Base-by-base conservation (phyloP, 2,329 filamentous ascomycete genomes). In the Coleophoma cylindrospora region DNA sequence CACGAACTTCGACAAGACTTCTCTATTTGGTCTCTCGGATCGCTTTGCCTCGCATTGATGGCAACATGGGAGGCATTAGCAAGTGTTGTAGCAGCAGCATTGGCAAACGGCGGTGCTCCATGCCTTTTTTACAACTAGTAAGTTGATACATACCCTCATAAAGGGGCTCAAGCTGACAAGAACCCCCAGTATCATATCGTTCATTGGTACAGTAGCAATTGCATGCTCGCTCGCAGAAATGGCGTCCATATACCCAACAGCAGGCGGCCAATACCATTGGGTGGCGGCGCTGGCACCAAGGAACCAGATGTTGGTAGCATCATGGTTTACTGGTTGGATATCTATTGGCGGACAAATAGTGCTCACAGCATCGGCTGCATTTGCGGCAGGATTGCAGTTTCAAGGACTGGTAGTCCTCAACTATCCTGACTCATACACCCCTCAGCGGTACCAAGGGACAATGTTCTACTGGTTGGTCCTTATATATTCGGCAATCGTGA, bases 191-290 rank as follows among this genome's bases (percentile, higher is more conserved):
- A 60, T 75, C 3, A 63, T 73, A 3, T 67, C 71, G 0, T 68
- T 74, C 32, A 40, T 72, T 9, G 70, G 69, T 15, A 68, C 69
- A 0, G 52, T 72, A 13, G 66, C 67, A 36, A 61, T 72, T 40
- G 68, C 68, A 5, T 59, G 64, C 3, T 74, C 69, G 0, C 61
- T 74, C 10, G 68, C 65, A 10, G 73, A 74, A 60, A 67, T 74
- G 53, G 69, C 70, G 1, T 74, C 70, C 0, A 74, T 74, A 55
- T 56, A 49, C 37, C 59, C 57, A 8, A 60, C 53, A 13, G 68
- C 76, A 0, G 80, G 78, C 43, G 67, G 80, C 9, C 78, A 84
- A 63, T 83, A 83, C 54, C 77, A 81, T 59, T 82, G 79, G 77
- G 76, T 81, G 0, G 77, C 74, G 1, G 74, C 78, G 55, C 72